Conservation (phyloP, 257 asterid species). For the Galeopsis tetrahit region DNA sequence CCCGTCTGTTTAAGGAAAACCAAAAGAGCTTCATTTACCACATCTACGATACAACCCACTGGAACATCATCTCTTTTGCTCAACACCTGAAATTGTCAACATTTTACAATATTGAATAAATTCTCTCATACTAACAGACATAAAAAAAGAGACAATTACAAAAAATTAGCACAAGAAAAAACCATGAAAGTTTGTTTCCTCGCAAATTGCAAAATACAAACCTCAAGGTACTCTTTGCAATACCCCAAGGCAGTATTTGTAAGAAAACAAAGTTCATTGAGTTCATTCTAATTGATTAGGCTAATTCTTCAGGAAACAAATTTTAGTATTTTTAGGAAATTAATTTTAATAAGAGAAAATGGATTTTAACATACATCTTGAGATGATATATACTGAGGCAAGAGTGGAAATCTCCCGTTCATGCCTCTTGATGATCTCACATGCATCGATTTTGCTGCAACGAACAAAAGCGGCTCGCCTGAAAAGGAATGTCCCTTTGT, state of each 20-base stretch:
- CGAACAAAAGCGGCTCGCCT: constrained; percentile 81
- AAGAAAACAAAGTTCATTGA: background rate
- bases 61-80: constrained; percentile 65
- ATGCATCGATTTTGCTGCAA: constrained; percentile 60
- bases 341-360: background rate
- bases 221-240: too few species aligned
- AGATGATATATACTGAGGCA: constrained; percentile 71
- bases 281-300: too few species aligned
- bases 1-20: too few species aligned
- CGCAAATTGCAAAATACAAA: too few species aligned
- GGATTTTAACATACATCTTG: constrained; percentile 52
- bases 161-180: too few species aligned
- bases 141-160: background rate
- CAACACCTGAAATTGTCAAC: constrained; percentile 51
- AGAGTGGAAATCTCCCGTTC: constrained; percentile 80
- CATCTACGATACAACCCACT: constrained; percentile 64
- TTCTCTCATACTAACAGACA: background rate
- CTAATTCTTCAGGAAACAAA: background rate
- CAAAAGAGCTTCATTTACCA: constrained; percentile 62
- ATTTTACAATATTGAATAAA: background rate
- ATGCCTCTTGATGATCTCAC: constrained; percentile 49
- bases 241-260: too few species aligned
- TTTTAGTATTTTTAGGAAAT: too few species aligned
- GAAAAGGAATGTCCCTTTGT: constrained; percentile 16
- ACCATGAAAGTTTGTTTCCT: too few species aligned